Evolutionary conservation across 148 eudicot species (phyloP).

Genomic region (Amaranthus cruentus): DNA sequence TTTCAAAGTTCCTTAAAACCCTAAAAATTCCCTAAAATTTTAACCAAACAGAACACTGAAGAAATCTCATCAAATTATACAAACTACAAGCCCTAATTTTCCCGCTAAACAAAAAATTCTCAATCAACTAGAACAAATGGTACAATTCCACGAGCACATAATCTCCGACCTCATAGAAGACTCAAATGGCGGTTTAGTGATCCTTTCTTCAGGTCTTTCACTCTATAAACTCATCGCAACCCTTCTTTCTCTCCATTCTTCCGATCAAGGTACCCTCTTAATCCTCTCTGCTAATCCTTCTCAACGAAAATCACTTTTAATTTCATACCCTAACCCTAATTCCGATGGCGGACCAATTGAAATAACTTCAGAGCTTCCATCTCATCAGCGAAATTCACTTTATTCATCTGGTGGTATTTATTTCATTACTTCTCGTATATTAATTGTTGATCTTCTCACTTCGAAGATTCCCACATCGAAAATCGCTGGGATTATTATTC

Average conservation of each 20-base stretch:
- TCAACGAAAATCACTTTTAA: slow-evolving; percentile 37
- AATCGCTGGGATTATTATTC: slow-evolving; percentile 59
- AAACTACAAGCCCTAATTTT: neutral
- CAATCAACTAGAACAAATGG: slow-evolving; percentile 36
- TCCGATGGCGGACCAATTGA: slow-evolving; percentile 27
- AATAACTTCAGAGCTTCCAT: slow-evolving; percentile 68
- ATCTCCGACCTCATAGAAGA: slow-evolving; percentile 83
- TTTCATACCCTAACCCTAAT: slow-evolving; percentile 24
- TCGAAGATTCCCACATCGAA: slow-evolving; percentile 48
- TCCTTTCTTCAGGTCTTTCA: slow-evolving; percentile 74
- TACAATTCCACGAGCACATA: slow-evolving; percentile 74
- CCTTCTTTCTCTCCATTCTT: slow-evolving; percentile 61
- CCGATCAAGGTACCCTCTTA: slow-evolving; percentile 63
- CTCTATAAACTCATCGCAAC: slow-evolving; percentile 62
- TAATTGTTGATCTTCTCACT: slow-evolving; percentile 81
- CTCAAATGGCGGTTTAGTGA: slow-evolving; percentile 64
- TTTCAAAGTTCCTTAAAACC: slow-evolving; percentile 7
- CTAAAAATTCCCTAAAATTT: slow-evolving; percentile 1
- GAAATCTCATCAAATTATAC: neutral
- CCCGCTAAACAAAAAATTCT: neutral
- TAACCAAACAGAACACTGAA: neutral
- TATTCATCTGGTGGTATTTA: slow-evolving; percentile 57
- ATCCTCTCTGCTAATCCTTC: slow-evolving; percentile 46
- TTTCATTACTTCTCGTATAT: slow-evolving; percentile 71
- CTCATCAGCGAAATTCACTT: slow-evolving; percentile 54